phyloP scores from a whole-genome alignment of 2,329 filamentous ascomycete genomes.

The Fusarium transvaalense region DNA sequence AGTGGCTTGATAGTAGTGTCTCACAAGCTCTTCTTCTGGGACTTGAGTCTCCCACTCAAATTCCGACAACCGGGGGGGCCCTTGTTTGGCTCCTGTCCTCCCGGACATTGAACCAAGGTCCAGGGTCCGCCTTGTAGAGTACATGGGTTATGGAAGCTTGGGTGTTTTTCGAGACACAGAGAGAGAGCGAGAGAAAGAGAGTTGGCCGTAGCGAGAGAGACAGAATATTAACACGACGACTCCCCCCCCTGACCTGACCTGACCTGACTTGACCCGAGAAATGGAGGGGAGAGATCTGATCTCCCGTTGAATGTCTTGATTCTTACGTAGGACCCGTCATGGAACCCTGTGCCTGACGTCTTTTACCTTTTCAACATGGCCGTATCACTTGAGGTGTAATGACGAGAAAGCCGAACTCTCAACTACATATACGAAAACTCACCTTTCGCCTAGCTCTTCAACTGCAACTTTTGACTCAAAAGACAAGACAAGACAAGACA shows the following conservation, averaged over 20 bases:
- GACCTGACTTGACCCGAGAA: neutral
- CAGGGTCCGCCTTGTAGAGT: conserved; percentile 14
- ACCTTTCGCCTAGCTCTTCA: neutral
- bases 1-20: conserved; percentile 43
- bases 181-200: neutral
- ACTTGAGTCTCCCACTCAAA: conserved; percentile 27
- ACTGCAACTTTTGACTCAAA: conserved; percentile 1
- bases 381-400: conserved; percentile 19
- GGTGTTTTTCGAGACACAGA: too few relatives aligned
- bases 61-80: conserved; percentile 42
- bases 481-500: conserved; percentile 7
- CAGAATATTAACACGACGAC: conserved; percentile 43
- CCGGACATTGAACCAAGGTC: conserved; percentile 24
- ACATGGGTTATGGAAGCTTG: neutral
- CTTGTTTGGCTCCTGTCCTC: conserved; percentile 23
- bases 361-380: conserved; percentile 16
- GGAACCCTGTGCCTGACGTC: conserved; percentile 39
- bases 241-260: conserved; percentile 17
- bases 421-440: neutral
- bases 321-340: conserved; percentile 31
- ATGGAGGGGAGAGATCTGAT: conserved; percentile 13
- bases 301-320: conserved; percentile 4
- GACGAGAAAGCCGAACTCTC: conserved; percentile 11
- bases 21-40: conserved; percentile 39
- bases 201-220: conserved; percentile 1